Evolutionary conservation across 2,329 filamentous ascomycete species (phyloP), one percentile per base, ranked within the genome.

Genomic region (Epichloe gansuensis): DNA sequence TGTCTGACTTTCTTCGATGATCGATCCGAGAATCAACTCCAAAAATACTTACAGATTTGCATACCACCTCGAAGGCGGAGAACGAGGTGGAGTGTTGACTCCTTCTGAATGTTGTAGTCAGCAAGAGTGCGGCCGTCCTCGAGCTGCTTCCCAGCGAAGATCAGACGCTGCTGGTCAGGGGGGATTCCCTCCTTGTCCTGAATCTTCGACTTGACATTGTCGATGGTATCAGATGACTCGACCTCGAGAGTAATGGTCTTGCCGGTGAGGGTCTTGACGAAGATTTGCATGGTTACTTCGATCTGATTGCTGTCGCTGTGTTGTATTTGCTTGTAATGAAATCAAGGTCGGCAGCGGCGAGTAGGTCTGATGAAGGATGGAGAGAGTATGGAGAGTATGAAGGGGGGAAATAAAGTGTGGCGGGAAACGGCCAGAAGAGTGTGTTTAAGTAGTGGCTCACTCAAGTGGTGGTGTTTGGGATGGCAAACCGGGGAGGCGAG

Each of bases 161-260:
- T 96, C 60, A 96, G 71, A 61, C 90, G 91, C 75, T 96, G 90
- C 72, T 97, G 90, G 66, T 96, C 90, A 11, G 90, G 90, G 46
- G 90, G 46, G 90, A 91, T 43, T 91, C 91, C 73, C 73, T 97
- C 91, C 82, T 97, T 96, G 66, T 97, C 91, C 72, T 97, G 91
- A 49, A 96, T 97, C 82, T 96, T 97, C 48, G 80, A 83, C 84
- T 97, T 96, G 36, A 96, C 91, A 57, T 96, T 95, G 76, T 95
- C 90, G 71, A 95, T 95, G 48, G 90, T 95, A 65, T 95, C 90
- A 2, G 82, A 87, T 0, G 85, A 89, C 69, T 95, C 89, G 5
- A 95, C 89, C 74, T 94, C 75, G 41, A 70, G 66, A 53, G 68
- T 71, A 60, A 71, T 70, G 57, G 67, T 70, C 68, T 71, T 70